Evolutionary conservation across 306 rosid genomes (phyloP), one percentile per base, ranked within the genome.

Genomic region (Pyrus bretschneideri): DNA sequence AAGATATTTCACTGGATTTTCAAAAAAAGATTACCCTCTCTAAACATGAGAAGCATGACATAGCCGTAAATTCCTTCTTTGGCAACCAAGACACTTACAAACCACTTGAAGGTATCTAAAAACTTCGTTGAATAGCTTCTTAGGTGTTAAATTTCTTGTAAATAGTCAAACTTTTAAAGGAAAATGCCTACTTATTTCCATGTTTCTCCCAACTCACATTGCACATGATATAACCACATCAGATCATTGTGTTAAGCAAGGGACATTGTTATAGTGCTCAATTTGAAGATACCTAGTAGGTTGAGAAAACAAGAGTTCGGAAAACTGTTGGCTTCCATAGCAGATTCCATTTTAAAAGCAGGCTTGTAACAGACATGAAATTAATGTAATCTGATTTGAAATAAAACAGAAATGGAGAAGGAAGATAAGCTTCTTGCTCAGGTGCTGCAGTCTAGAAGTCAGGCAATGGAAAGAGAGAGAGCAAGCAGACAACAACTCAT

Each of bases 401-500:
- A 74, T 69, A 69, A 86, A 79, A 73, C 95, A 95, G 98, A 86
- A 80, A 79, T 95, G 74, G 97, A 90, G 70, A 87, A 78, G 85
- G 97, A 95, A 62, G 97, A 92, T 82, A 88, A 86, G 83, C 96
- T 95, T 84, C 92, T 92, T 67, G 89, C 89, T 77, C 93, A 88
- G 76, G 75, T 84, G 67, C 74, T 90, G 74, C 93, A 81, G 69
- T 95, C 97, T 57, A 90, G 90, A 83, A 90, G 89, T 74, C 82
- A 81, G 62, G 83, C 86, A 31, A 79, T 87, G 76, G 91, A 90
- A 76, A 79, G 69, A 74, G 80, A 85, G 62, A 87, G 84, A 76
- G 85, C 89, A 45, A 86, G 93, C 79, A 83, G 88, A 62, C 97
- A 95, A 74, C 74, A 79, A 61, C 73, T 87, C 76, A 85, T 91